Base-by-base conservation (phyloP, 2,329 filamentous ascomycete species). In the Orbilia blumenaviensis region DNA sequence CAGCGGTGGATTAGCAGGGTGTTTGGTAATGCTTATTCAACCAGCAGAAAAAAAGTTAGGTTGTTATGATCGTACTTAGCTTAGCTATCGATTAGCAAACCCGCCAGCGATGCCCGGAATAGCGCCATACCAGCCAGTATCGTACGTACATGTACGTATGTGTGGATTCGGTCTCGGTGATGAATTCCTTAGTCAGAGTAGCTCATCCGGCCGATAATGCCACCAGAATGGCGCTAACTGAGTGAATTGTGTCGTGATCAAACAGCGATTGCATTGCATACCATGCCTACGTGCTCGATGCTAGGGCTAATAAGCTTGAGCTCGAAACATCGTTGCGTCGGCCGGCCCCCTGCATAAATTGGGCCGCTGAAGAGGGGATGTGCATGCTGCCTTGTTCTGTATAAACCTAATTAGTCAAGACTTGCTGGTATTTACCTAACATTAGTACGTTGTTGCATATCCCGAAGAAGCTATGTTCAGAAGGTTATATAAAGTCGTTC, bases 1-100 rank as follows among this genome's bases (percentile, higher is more conserved):
- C 2, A 32, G 27, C 18, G 14, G 38, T 6, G 42, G 16, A 23
- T 38, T 23, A 4, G 29, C 3, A 8, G 2, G 25, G 50, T 50
- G 60, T 58, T 73, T 41, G 34, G 61, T 66, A 73, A 73, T 66
- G 61, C 61, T 73, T 72, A 64, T 64, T 23, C 36, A 64, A 61
- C 50, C 68, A 64, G 29, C 29, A 34, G 10, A 10, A 5, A 25
- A 8, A 2, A 46, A 23, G 10, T 46, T 46, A 18, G 9, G 23
- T 23, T 6, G 12, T 32, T 29, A 29, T n/a, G n/a, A 38, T 12
- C 7, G 36, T n/a, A n/a, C n/a, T n/a, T n/a, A n/a, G n/a, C n/a
- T n/a, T n/a, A n/a, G n/a, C n/a, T n/a, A n/a, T n/a, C n/a, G n/a
- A n/a, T n/a, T n/a, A n/a, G n/a, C n/a, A 25, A 27, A 46, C 10